Evolutionary conservation across 2,329 filamentous ascomycete species (phyloP).

Genomic region (Colletotrichum theobromicola): DNA sequence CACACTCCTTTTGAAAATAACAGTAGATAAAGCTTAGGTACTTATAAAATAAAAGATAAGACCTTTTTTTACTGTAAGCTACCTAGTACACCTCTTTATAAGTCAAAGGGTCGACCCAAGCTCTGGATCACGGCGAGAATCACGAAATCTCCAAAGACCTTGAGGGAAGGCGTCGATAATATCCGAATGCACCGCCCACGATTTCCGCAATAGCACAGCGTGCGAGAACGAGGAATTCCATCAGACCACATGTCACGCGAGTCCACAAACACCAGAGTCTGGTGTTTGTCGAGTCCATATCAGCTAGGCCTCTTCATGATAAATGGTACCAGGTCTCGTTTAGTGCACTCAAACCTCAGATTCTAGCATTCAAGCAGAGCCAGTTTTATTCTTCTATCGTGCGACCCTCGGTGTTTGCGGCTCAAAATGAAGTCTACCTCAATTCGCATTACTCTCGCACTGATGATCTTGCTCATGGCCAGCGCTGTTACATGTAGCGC

Average conservation of each 20-base stretch:
- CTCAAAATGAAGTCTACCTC: neutral
- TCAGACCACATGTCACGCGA: neutral
- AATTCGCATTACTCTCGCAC: accelerated
- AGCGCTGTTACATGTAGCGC: neutral
- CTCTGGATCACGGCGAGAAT: neutral
- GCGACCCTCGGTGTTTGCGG: accelerated
- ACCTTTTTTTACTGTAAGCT: neutral
- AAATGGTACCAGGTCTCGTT: neutral
- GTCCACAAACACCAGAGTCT: neutral
- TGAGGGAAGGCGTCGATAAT: neutral
- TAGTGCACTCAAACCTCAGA: accelerated
- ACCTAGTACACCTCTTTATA: neutral
- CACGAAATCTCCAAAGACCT: neutral
- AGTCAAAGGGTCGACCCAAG: neutral
- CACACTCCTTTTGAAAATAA: neutral
- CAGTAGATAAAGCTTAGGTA: neutral
- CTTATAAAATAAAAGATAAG: neutral
- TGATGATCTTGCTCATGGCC: accelerated
- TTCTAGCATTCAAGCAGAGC: accelerated
- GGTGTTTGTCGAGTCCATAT: too few species aligned
- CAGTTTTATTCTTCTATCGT: accelerated
- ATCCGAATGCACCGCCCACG: neutral
- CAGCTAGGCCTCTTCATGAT: too few species aligned
- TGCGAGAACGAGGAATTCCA: neutral
- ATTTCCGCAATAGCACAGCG: neutral